A percentile compares a stretch with the other conserved stretches of the same genome.
phyloP scores from a whole-genome alignment of 768 basidiomycete species.

The Porpolomopsis calyptriformis region DNA sequence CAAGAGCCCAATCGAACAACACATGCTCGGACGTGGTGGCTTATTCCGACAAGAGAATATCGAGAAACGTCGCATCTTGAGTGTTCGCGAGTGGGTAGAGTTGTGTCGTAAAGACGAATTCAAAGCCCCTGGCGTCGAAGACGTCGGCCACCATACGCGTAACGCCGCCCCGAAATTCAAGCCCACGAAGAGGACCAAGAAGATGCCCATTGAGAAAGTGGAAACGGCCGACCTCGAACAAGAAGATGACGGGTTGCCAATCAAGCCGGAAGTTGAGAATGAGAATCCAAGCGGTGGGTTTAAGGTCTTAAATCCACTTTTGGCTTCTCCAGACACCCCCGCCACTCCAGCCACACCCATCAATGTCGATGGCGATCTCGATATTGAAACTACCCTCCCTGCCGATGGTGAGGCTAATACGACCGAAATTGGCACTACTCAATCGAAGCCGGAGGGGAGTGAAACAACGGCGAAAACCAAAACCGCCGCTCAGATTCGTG shows the following conservation, averaged over 20 bases:
- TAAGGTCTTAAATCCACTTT: conserved; percentile 5
- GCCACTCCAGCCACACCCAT: conserved; percentile 19
- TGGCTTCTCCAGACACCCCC: conserved; percentile 32
- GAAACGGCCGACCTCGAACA: conserved; percentile 21
- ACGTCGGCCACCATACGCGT: conserved; percentile 46
- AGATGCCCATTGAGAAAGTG: conserved; percentile 26
- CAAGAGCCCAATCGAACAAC: conserved; percentile 85
- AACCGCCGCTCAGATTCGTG: conserved; percentile 31
- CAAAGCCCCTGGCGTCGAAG: conserved; percentile 61
- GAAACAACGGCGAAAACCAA: conserved; percentile 26
- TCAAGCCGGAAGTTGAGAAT: not conserved
- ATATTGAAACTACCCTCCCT: conserved; percentile 11
- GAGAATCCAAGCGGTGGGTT: too few species aligned
- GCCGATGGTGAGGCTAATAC: too few species aligned
- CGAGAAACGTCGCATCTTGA: conserved; percentile 76
- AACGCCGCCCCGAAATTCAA: conserved; percentile 24
- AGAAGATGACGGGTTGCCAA: conserved; percentile 8
- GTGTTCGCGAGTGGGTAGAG: conserved; percentile 82
- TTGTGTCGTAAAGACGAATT: conserved; percentile 62
- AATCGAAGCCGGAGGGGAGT: conserved; percentile 9
- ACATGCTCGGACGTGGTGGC: conserved; percentile 78
- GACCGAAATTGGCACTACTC: conserved; percentile 7
- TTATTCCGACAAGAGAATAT: conserved; percentile 87
- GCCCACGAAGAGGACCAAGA: conserved; percentile 29
- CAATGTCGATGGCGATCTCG: conserved; percentile 10